A percentile compares a stretch with the other conserved stretches of the same genome.
These are phyloP conservation scores for Aureobasidium sp. DNA, from an alignment of 2,329 filamentous ascomycete genomes.

Conservation along the genomic window DNA sequence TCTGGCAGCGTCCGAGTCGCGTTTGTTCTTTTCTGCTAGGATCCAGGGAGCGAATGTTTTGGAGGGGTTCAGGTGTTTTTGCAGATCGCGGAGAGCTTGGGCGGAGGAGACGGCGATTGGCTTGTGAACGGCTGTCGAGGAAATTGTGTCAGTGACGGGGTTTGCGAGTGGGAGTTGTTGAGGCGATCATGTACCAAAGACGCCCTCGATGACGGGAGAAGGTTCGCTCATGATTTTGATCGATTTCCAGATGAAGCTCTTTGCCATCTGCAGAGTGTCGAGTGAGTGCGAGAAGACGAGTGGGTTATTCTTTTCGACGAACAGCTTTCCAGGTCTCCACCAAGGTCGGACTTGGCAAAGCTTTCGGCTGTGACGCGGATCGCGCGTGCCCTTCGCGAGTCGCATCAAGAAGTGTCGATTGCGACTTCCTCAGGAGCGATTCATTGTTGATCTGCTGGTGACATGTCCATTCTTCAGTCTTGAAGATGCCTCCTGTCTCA, in stretches of 20 bases:
- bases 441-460: neutral
- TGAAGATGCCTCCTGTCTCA: neutral
- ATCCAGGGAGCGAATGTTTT: constrained; percentile 70
- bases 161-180: neutral
- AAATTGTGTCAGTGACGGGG: constrained; percentile 1
- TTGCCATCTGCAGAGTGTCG: neutral
- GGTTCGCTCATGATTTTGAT: constrained; percentile 15
- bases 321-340: neutral
- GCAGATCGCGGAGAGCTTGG: constrained; percentile 80
- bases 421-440: neutral
- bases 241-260: constrained; percentile 18
- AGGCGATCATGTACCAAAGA: constrained; percentile 42
- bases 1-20: constrained; percentile 47
- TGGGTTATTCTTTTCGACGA: neutral
- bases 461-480: neutral
- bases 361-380: constrained; percentile 19
- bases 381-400: neutral
- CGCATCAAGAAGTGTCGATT: neutral
- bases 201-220: constrained; percentile 43
- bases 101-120: constrained; percentile 79
- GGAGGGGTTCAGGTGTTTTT: constrained; percentile 75
- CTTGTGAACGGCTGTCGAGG: constrained; percentile 73
- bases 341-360: neutral
- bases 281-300: neutral
- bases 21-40: constrained; percentile 49